Base-by-base conservation (phyloP, 2,329 filamentous ascomycete genomes). In the Ophiostoma populinum region DNA sequence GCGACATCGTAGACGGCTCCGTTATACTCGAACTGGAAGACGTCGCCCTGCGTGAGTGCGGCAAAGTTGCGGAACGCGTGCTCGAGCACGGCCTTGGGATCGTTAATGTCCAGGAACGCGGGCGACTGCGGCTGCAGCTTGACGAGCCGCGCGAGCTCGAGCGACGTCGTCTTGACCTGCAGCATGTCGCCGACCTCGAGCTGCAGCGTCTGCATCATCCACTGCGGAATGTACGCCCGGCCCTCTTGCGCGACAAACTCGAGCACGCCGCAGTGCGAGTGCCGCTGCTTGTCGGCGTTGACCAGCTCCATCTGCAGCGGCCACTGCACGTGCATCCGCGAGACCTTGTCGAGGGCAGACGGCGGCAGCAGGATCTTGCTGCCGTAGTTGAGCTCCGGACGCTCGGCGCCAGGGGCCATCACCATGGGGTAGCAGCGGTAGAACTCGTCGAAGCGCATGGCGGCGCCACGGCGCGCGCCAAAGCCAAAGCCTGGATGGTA, bases 191-290 rank as follows among this genome's bases (percentile, higher is more conserved):
- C 90, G 1, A 87, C 82, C 40, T 95, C 87, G 37, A 98, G 72
- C 2, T 70, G 62, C 5, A 98, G 70, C 0, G 82, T 90, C 60
- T 85, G 73, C 90, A 98, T 95, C 62, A 95, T 79, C 83, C 90
- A 98, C 55, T 86, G 83, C 21, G 90, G 90, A 41, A 98, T 66
- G 57, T 98, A 98, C 36, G 92, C 85, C 53, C 90, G 80, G 33
- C 90, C 90, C 56, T 98, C 90, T 52, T 98, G 90, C 4, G 90
- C 90, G 38, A 93, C 90, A 51, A 98, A 98, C 56, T 98, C 90
- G 43, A 98, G 58, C 15, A 98, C 90, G 62, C 90, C 90, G 5
- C 82, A 86, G 56, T 98, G 90, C 18, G 87, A 90, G 52, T 80
- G 77, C 53, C 68, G 77, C 19, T 72, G 72, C 51, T 75, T 77